A percentile compares a stretch with the other conserved stretches of the same genome.
Evolutionary conservation across 106 monocot genomes (phyloP).

Genomic region (Acorus gramineus): DNA sequence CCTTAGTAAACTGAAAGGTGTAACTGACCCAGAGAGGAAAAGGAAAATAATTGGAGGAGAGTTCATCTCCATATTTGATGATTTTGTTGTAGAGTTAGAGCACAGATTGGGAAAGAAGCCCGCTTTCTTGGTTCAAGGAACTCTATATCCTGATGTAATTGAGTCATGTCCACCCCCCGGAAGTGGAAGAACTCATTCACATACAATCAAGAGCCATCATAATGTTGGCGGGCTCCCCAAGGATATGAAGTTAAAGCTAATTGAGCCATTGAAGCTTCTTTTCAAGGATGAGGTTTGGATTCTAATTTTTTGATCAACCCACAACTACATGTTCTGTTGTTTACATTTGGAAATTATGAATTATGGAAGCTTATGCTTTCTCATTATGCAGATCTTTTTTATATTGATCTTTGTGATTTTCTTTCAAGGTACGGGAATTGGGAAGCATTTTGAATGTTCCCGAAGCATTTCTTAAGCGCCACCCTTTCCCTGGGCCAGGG

Average conservation of each 20-base stretch:
- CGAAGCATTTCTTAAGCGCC: constrained; percentile 81
- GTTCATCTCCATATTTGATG: constrained; percentile 82
- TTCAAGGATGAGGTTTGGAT: constrained; percentile 88
- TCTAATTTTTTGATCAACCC: not conserved
- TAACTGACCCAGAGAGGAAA: constrained; percentile 84
- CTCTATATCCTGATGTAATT: constrained; percentile 95
- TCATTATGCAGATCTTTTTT: not conserved
- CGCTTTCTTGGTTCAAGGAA: constrained; percentile 79
- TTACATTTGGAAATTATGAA: too few species aligned
- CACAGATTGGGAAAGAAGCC: constrained; percentile 55
- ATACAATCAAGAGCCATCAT: constrained; percentile 97
- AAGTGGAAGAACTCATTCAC: constrained; percentile 87
- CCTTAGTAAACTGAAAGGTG: constrained; percentile 73
- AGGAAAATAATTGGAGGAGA: constrained; percentile 93
- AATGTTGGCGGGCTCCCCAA: constrained; percentile 98
- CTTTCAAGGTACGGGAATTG: constrained; percentile 62
- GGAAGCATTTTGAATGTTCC: constrained; percentile 87
- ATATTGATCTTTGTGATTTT: not conserved
- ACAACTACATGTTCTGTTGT: not conserved
- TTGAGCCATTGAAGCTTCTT: constrained; percentile 91
- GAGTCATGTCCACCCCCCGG: constrained; percentile 98
- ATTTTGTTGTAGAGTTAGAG: constrained; percentile 70
- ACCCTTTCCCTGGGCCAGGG: constrained; percentile 99
- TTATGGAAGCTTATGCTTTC: too few species aligned
- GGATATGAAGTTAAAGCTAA: constrained; percentile 91